Evolutionary conservation across 139 green algal species (phyloP), one percentile per base, ranked within the genome.

Genomic region (Chlamydomonas asymmetrica): DNA sequence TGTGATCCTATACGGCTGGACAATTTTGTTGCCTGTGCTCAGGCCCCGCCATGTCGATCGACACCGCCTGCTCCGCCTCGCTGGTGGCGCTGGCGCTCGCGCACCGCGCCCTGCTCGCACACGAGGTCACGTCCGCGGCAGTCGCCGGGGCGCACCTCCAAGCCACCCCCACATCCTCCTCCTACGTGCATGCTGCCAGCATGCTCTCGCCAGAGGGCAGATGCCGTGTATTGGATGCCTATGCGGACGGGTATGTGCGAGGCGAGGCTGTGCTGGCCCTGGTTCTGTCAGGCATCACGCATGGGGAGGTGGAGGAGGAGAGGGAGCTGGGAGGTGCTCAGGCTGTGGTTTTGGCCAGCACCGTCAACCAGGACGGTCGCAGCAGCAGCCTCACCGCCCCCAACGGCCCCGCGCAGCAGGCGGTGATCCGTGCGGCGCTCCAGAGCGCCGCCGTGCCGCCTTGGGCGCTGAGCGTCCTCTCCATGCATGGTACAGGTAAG

Each of bases 361-460:
- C 86, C 31, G 82, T 92, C 4, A 91, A 93, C 78, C 86, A 93
- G 69, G 93, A 97, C 72, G 92, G 91, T 1, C 88, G 91, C 74
- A 93, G 85, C 68, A 93, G 87, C 76, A 85, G 83, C 63, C 82
- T 98, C 49, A 97, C 93, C 0, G 93, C 94, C 10, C 94, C 94
- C 48, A 97, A 94, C 76, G 94, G 93, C 0, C 91, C 93, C 7
- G 88, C 92, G 27, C 94, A 98, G 82, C 86, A 94, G 77, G 80
- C 73, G 27, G 91, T 96, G 37, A 85, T 97, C 1, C 63, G 81
- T 4, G 63, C 63, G 2, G 91, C 91, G 2, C 76, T 93, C 25
- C 16, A 1, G 10, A 45, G n/a, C 1, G 82, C 74, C 3, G 37
- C 59, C 1, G 10, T 88, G 0, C 20, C n/a, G 0, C 40, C 81